These are phyloP conservation scores for Plectosphaerella cucumerina DNA, from an alignment of 2,329 filamentous ascomycete species.

Conservation along the genomic window DNA sequence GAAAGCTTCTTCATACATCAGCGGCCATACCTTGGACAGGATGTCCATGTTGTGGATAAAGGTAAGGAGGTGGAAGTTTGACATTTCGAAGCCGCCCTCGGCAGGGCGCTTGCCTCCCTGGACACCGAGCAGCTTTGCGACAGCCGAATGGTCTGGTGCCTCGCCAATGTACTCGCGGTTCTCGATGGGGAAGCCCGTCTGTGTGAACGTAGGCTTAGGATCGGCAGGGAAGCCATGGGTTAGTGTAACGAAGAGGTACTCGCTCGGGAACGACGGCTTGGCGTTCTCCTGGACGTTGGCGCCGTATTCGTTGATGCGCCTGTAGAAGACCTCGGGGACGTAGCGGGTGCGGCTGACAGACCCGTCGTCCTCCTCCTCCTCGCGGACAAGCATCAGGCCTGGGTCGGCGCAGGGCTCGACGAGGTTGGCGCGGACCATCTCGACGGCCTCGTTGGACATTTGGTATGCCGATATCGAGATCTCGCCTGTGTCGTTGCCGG, in stretches of 20 bases:
- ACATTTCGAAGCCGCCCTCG: constrained; percentile 64
- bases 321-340: constrained; percentile 96
- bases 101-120: constrained; percentile 54
- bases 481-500: constrained; percentile 84
- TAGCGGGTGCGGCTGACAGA: constrained; percentile 70
- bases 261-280: constrained; percentile 92
- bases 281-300: constrained; percentile 96
- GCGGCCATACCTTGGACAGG: constrained; percentile 70
- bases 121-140: constrained; percentile 65
- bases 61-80: constrained; percentile 91
- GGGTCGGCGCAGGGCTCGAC: constrained; percentile 94
- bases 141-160: constrained; percentile 70
- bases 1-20: not conserved
- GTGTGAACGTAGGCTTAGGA: constrained; percentile 71
- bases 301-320: constrained; percentile 92
- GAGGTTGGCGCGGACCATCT: constrained; percentile 95
- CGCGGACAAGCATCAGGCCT: constrained; percentile 87
- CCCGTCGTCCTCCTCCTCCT: constrained; percentile 80
- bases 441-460: constrained; percentile 89
- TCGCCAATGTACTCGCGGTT: constrained; percentile 86
- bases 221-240: constrained; percentile 92
- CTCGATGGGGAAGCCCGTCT: constrained; percentile 78
- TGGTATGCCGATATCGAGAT: constrained; percentile 92
- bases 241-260: constrained; percentile 92
- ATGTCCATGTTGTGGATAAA: constrained; percentile 79